These are phyloP conservation scores for Volvox africanus DNA, from an alignment of 139 green algal species.

Conservation along the genomic window DNA sequence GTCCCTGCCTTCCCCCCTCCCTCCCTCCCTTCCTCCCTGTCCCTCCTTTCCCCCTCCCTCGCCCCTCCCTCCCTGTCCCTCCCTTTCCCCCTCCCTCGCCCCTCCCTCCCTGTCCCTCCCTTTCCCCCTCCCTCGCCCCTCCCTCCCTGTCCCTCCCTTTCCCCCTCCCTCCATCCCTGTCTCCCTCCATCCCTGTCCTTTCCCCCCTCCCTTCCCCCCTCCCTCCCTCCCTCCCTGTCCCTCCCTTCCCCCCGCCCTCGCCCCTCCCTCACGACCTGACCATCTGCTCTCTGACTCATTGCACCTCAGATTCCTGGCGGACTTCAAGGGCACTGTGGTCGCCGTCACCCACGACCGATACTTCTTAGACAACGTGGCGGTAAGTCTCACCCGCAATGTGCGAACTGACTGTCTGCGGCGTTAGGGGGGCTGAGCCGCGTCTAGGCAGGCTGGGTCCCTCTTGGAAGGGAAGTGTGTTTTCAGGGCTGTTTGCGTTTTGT, in stretches of 20 bases:
- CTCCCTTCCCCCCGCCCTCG: not conserved
- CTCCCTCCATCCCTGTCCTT: not conserved
- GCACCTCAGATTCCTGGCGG: slow-evolving; percentile 58
- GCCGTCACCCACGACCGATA: slow-evolving; percentile 85
- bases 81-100: not conserved
- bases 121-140: not conserved
- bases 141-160: not conserved
- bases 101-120: no score
- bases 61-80: not conserved
- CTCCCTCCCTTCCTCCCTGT: no score
- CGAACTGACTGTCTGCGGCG: no score
- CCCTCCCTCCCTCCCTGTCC: not conserved
- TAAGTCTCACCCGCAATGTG: not conserved
- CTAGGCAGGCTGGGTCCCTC: no score
- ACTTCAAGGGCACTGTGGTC: slow-evolving; percentile 82
- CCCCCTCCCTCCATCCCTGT: not conserved
- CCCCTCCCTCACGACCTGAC: not conserved
- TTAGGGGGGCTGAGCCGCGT: no score
- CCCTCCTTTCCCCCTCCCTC: no score
- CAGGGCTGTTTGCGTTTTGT: no score
- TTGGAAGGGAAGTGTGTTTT: not conserved
- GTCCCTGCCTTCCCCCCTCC: no score
- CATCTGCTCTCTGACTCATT: not conserved
- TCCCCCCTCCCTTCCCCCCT: not conserved
- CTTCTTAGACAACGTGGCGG: slow-evolving; percentile 82